Base-by-base conservation (phyloP, 2,329 filamentous ascomycete genomes). In the Sporothrix inflata region DNA sequence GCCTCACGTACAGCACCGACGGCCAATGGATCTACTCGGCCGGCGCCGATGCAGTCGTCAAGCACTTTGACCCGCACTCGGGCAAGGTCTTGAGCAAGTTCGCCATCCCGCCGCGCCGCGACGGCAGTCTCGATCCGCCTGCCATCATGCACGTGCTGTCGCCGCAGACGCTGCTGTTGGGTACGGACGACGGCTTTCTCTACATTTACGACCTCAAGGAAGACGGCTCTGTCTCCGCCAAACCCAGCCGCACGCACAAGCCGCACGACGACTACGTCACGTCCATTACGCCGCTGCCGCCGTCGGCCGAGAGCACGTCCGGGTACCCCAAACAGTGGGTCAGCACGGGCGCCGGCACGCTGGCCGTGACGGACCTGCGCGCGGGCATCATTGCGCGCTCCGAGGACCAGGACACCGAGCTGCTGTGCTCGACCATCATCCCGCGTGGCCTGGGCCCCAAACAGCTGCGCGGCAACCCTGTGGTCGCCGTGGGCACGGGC, bases 311-410 rank as follows among this genome's bases (percentile, higher is more conserved):
- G 71, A 96, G 92, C 80, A 97, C 94, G 0, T 95, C 92, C 21
- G 94, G 94, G 5, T 95, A 93, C 80, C 90, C 93, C 77, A 97
- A 97, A 82, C 95, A 98, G 82, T 99, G 94, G 92, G 88, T 98
- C 69, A 96, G 92, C 49, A 98, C 94, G 0, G 96, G 96, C 45
- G 94, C 94, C 60, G 95, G 93, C 1, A 98, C 95, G 0, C 84
- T 99, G 24, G 93, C 94, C 1, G 91, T 98, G 49, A 97, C 94
- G 0, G 96, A 99, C 79, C 84, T 98, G 60, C 89, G 95, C 30
- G 87, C 93, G 65, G 95, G 95, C 16, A 93, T 98, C 6, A 84
- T 98, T 57, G 91, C 94, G 3, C 91, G 91, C 73, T 97, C 94
- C 76, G 96, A 98, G 79, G 94, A 98, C 78, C 96, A 98, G 79